phyloP scores from a whole-genome alignment of 2,329 filamentous ascomycete genomes.

The Diaporthe nobilis region DNA sequence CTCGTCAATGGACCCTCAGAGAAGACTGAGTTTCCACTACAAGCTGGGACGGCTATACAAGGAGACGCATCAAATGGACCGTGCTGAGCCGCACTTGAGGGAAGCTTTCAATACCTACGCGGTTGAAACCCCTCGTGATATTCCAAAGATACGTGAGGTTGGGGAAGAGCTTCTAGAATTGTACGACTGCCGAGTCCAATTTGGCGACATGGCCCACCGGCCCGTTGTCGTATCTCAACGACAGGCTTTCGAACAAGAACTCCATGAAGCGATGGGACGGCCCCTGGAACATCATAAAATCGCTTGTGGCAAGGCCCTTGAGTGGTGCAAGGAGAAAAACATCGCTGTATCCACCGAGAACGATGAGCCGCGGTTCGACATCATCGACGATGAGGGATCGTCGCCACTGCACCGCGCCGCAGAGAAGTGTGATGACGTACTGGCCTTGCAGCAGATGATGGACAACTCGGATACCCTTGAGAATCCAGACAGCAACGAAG shows the following conservation, averaged over 20 bases:
- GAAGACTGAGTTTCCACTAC: slow-evolving; percentile 1
- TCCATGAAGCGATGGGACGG: slow-evolving; percentile 1
- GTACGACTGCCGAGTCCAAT: slow-evolving; percentile 1
- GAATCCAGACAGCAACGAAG: background rate
- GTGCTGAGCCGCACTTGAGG: slow-evolving; percentile 14
- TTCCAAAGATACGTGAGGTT: background rate
- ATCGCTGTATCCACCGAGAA: background rate
- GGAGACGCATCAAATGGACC: slow-evolving; percentile 11
- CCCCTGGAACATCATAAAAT: background rate
- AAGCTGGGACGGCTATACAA: slow-evolving; percentile 36
- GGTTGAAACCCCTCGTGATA: background rate
- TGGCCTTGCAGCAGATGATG: slow-evolving; percentile 33
- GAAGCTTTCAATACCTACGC: slow-evolving; percentile 18
- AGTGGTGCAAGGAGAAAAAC: background rate
- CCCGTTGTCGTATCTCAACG: slow-evolving; percentile 24
- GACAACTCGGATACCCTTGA: slow-evolving; percentile 33
- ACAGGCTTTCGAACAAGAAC: slow-evolving; percentile 20
- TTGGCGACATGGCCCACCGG: background rate
- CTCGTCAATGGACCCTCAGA: background rate
- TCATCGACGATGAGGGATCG: slow-evolving; percentile 9
- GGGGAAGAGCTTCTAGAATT: slow-evolving; percentile 21
- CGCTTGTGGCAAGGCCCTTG: background rate
- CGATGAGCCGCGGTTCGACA: slow-evolving; percentile 19
- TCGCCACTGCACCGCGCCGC: slow-evolving; percentile 36
- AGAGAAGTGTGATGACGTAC: slow-evolving; percentile 11